phyloP scores from a whole-genome alignment of 805 yeast genomes.

The Kockiozyma suomiensis region DNA sequence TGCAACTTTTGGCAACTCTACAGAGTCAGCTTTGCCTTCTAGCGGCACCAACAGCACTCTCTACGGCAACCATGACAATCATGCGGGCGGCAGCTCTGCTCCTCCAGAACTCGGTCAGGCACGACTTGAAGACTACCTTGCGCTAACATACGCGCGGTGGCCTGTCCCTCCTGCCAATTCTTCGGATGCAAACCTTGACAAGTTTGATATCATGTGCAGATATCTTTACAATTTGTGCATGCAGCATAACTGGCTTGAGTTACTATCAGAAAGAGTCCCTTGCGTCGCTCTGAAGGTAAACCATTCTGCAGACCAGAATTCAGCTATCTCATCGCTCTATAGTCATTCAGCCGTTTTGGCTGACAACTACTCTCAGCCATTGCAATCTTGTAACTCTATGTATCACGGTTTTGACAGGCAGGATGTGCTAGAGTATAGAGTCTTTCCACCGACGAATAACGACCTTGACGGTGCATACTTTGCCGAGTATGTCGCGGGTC shows the following conservation, averaged over 20 bases:
- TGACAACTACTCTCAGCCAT: too few species aligned
- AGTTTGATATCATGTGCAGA: conserved; percentile 27
- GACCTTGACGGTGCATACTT: conserved; percentile 4
- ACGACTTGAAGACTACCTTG: not conserved
- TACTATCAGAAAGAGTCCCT: conserved; percentile 7
- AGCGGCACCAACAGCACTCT: not conserved
- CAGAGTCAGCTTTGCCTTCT: not conserved
- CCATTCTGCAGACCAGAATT: not conserved
- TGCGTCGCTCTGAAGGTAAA: conserved; percentile 17
- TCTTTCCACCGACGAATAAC: conserved; percentile 13
- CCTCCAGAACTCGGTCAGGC: not conserved
- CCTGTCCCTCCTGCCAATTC: not conserved
- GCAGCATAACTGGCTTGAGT: conserved; percentile 25
- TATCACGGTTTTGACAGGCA: too few species aligned
- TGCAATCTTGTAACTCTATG: too few species aligned
- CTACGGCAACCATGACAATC: not conserved
- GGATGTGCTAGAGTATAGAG: conserved; percentile 8
- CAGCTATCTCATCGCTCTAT: too few species aligned
- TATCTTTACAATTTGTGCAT: conserved; percentile 18
- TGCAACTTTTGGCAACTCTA: not conserved
- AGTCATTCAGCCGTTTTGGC: too few species aligned
- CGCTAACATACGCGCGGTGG: not conserved
- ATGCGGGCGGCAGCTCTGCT: too few species aligned
- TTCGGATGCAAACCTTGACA: conserved; percentile 13
- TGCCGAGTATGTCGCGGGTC: conserved; percentile 21